These are phyloP conservation scores for Kwoniella dejecticola DNA, from an alignment of 768 basidiomycete species.

Conservation along the genomic window DNA sequence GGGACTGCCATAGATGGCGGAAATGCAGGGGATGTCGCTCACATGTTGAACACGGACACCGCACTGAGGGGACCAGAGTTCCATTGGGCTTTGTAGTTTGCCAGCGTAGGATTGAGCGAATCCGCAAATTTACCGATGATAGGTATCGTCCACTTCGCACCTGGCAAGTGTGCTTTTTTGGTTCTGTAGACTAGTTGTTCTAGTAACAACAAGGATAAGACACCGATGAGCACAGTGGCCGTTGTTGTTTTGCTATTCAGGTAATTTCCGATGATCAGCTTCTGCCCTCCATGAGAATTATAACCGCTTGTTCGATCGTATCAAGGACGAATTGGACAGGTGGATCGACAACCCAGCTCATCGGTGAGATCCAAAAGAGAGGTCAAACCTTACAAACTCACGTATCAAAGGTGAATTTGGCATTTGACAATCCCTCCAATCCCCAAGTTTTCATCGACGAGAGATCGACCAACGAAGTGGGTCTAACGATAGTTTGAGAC, in stretches of 20 bases:
- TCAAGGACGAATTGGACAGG: too few relatives aligned
- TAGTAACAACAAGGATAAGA: conserved; percentile 74
- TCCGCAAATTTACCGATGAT: conserved; percentile 95
- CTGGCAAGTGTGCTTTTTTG: conserved; percentile 87
- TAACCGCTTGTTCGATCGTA: too few relatives aligned
- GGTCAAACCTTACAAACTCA: conserved; percentile 28
- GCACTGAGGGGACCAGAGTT: conserved; percentile 82
- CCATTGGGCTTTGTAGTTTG: conserved; percentile 91
- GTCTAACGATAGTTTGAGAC: conserved; percentile 45
- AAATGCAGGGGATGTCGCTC: conserved; percentile 41
- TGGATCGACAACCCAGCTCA: too few relatives aligned
- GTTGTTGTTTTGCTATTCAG: conserved; percentile 46
- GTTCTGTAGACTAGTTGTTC: conserved; percentile 78
- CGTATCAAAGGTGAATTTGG: conserved; percentile 48
- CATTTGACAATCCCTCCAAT: conserved; percentile 37
- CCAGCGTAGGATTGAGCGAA: conserved; percentile 85
- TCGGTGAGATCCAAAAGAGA: too few relatives aligned
- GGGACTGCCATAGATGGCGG: neutral
- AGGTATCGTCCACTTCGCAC: conserved; percentile 91
- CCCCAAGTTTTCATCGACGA: conserved; percentile 38
- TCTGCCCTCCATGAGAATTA: too few relatives aligned
- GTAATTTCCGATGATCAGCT: too few relatives aligned
- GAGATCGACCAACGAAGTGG: conserved; percentile 45
- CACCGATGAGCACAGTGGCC: conserved; percentile 59
- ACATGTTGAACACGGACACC: conserved; percentile 98